Evolutionary conservation across 371 early-diverging fungal genomes (phyloP).

Genomic region (Syncephalastrum racemosum): DNA sequence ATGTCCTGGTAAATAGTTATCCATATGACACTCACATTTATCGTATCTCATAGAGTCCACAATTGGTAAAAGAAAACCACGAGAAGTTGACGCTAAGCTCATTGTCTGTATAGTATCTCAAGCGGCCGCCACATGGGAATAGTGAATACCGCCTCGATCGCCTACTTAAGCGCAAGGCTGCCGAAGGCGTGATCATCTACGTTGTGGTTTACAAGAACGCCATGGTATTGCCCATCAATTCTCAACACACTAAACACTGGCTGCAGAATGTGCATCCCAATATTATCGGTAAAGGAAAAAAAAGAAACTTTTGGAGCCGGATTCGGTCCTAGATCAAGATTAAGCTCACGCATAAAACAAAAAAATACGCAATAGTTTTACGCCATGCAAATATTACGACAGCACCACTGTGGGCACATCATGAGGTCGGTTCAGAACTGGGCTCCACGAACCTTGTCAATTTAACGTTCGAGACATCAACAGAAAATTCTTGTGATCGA

Average conservation of each 20-base stretch:
- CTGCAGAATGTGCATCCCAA: constrained; percentile 76
- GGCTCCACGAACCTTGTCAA: too few species aligned
- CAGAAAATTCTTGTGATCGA: constrained; percentile 89
- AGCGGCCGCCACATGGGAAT: constrained; percentile 71
- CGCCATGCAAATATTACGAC: constrained; percentile 73
- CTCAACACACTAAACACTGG: constrained; percentile 78
- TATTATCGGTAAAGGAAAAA: constrained; percentile 56
- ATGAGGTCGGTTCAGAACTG: constrained; percentile 35
- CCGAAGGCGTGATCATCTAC: constrained; percentile 84
- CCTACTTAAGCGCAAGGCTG: constrained; percentile 79
- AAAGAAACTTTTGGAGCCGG: neutral
- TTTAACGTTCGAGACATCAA: too few species aligned
- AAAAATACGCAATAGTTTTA: constrained; percentile 48
- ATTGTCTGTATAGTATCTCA: constrained; percentile 59
- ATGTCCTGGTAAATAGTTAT: constrained; percentile 5
- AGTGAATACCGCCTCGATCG: constrained; percentile 82
- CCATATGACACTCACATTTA: neutral
- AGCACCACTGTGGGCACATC: constrained; percentile 79
- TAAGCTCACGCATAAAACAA: constrained; percentile 14
- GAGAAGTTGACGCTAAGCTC: neutral
- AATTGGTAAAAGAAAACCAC: constrained; percentile 54
- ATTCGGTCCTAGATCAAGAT: neutral
- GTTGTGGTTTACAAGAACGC: constrained; percentile 89
- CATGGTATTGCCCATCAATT: constrained; percentile 71
- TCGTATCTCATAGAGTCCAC: constrained; percentile 51